Base-by-base conservation (phyloP, 768 basidiomycete genomes). In the Porphyrellus cyaneotinctus region DNA sequence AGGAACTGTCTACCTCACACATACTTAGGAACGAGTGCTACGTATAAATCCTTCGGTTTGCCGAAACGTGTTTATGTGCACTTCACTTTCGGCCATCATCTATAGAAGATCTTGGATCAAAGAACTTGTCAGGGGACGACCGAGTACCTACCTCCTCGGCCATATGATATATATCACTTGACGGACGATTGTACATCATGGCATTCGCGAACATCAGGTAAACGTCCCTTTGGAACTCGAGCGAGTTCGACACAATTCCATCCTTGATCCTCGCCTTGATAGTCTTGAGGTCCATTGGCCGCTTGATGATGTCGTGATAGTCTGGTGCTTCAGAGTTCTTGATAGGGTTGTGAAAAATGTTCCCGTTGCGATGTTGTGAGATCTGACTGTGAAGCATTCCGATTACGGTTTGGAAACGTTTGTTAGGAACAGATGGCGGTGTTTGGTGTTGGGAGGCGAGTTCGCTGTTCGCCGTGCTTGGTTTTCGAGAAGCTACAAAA, bases 121-220 rank as follows among this genome's bases (percentile, higher is more conserved):
- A 18, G 9, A 47, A 8, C 39, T 35, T 47, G n/a, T 45, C n/a
- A 15, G 24, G 26, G 22, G 31, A 39, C 18, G 18, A 54, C 31
- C 9, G 26, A 28, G 28, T 51, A 38, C 87, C 70, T 64, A 94
- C 93, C 75, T 94, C 91, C 66, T 91, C 84, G 7, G 95, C 91
- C 90, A 95, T 95, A 47, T 76, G 77, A 57, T 86, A 83, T n/a
- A 95, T 86, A 64, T 91, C 89, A 15, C 87, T 88, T 5, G 83
- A 83, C 1, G 91, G 88, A 43, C 86, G 75, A 58, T 98, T 98
- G 68, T 93, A 98, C 88, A 97, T 92, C 83, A 95, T 87, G 6
- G 95, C 91, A 68, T 98, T 97, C 9, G 92, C 89, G 69, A 97
- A 95, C 87, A 97, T 95, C 56, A 97, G 75, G 64, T 83, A 87